These are phyloP conservation scores for Liquidambar formosana DNA, from an alignment of 164 flowering plant species.

Conservation along the genomic window DNA sequence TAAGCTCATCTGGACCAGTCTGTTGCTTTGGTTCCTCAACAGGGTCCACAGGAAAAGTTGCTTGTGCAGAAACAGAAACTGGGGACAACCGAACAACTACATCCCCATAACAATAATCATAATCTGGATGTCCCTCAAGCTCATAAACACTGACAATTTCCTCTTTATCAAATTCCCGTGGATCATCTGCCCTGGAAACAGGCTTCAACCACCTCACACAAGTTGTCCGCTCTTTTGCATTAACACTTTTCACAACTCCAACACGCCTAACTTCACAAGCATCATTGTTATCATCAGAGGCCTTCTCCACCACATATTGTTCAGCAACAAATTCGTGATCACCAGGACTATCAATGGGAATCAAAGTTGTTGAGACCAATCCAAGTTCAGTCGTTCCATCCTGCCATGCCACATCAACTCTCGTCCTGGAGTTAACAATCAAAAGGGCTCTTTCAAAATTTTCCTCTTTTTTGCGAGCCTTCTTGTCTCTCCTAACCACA, in stretches of 20 bases:
- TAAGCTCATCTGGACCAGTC: constrained; percentile 23
- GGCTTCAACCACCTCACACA: constrained; percentile 88
- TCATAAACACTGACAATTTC: constrained; percentile 97
- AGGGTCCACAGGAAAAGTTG: constrained; percentile 18
- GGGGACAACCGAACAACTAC: constrained; percentile 86
- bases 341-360: constrained; percentile 89
- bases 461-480: constrained; percentile 69
- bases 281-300: constrained; percentile 66
- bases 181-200: constrained; percentile 81
- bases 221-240: constrained; percentile 93
- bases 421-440: constrained; percentile 70
- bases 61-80: constrained; percentile 40
- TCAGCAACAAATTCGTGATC: constrained; percentile 96
- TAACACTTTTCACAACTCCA: constrained; percentile 89
- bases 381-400: constrained; percentile 62
- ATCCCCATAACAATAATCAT: constrained; percentile 97
- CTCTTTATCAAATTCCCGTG: constrained; percentile 83
- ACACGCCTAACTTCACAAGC: constrained; percentile 62
- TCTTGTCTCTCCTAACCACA: constrained; percentile 71
- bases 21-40: constrained; percentile 31
- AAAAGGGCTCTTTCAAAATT: constrained; percentile 77
- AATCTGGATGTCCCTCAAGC: constrained; percentile 94
- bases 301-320: constrained; percentile 94
- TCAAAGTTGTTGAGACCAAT: constrained; percentile 55
- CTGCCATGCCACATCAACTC: constrained; percentile 93